phyloP scores from a whole-genome alignment of 1,139 yeast genomes.

The Hyphopichia pseudoburtonii region DNA sequence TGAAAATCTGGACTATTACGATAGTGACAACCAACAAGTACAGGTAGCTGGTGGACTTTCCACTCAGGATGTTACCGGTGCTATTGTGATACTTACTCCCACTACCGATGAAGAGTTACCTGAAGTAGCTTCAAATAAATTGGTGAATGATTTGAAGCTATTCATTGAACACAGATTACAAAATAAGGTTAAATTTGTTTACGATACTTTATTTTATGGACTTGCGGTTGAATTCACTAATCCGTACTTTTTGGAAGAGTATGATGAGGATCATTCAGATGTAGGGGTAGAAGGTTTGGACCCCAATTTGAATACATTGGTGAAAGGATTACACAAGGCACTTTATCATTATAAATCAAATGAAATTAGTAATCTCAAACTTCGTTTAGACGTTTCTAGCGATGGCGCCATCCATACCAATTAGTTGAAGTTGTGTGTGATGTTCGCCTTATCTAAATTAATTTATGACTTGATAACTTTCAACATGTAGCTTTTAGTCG shows the following conservation, averaged over 20 bases:
- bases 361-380: background rate
- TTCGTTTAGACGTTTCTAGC: slow-evolving; percentile 1
- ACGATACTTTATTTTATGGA: slow-evolving; percentile 1
- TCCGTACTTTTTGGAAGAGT: background rate
- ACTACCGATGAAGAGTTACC: background rate
- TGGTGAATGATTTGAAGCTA: background rate
- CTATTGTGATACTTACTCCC: background rate
- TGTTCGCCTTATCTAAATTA: too few species aligned
- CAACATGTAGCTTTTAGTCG: too few species aligned
- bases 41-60: too few species aligned
- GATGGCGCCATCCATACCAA: background rate
- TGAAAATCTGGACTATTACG: background rate
- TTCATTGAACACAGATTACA: background rate
- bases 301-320: background rate
- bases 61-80: too few species aligned
- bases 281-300: background rate
- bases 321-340: background rate
- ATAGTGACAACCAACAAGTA: background rate
- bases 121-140: background rate
- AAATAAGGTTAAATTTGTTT: background rate
- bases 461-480: too few species aligned
- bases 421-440: too few species aligned
- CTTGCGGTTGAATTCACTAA: slow-evolving; percentile 1
- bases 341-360: background rate
- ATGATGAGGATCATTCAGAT: background rate